Evolutionary conservation across 176 grass and related monocot species (phyloP).

Genomic region (Hsuehochloa calcarea): DNA sequence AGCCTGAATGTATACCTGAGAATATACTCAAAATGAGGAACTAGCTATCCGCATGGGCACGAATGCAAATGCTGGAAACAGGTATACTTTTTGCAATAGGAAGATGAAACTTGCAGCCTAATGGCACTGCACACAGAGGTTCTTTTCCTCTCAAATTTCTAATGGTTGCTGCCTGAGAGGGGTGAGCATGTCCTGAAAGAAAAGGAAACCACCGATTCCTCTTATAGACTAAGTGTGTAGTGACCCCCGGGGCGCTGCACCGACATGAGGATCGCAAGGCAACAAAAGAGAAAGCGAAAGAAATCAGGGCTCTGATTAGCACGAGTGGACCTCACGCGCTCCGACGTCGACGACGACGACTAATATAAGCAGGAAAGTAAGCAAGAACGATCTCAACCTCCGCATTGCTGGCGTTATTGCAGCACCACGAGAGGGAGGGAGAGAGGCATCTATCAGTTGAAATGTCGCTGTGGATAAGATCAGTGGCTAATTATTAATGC

Average conservation of each 20-base stretch:
- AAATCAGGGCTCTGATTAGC: constrained; percentile 17
- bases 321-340: constrained; percentile 13
- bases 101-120: neutral
- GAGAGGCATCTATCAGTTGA: constrained; percentile 23
- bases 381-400: neutral
- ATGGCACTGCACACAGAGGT: neutral
- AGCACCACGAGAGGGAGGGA: neutral
- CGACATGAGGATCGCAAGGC: constrained; percentile 26
- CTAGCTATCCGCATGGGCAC: neutral
- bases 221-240: constrained; percentile 23
- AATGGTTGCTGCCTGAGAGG: neutral
- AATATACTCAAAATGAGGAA: neutral
- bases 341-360: neutral
- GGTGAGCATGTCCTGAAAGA: constrained; percentile 1
- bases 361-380: neutral
- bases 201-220: neutral
- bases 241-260: neutral
- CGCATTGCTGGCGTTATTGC: neutral
- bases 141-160: neutral
- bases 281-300: constrained; percentile 12
- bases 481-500: neutral
- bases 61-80: neutral
- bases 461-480: constrained; percentile 41
- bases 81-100: neutral
- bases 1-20: neutral